Base-by-base conservation (phyloP, 2,329 filamentous ascomycete genomes). In the Penicillium sp. region DNA sequence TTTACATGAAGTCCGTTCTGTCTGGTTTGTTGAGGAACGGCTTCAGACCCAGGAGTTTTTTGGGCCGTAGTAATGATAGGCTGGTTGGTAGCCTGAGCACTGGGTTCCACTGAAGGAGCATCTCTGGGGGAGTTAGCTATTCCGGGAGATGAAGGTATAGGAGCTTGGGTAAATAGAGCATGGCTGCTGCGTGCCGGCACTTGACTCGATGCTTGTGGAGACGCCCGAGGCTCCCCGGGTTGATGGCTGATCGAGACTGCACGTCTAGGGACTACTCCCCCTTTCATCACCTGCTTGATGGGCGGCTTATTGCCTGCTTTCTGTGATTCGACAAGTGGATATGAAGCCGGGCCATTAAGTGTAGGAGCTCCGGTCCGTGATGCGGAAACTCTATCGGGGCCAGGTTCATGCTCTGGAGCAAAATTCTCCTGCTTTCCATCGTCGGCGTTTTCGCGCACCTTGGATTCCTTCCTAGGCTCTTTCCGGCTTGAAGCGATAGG, bases 241-340 rank as follows among this genome's bases (percentile, higher is more conserved):
- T 55, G 57, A 23, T 69, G 58, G 44, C 58, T 67, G 58, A 72
- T 63, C 35, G 72, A 70, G 26, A 71, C 70, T n/a, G 73, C 66
- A 51, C 71, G 67, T 58, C 66, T 67, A 17, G 73, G 65, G 21
- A 62, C 69, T 52, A 35, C 69, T 19, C 67, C 70, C 31, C 64
- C 64, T 56, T 62, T 69, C 23, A 65, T 23, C 29, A 50, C 46
- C 3, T 58, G 44, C 19, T 26, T 38, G 17, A 21, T 26, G 7
- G 51, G 19, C 11, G 52, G 50, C 9, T 56, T 50, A 8, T 62
- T 64, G 17, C 62, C 65, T 6, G 67, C 53, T 60, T 68, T 69
- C n/a, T 67, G 70, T 8, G 68, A 62, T 23, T 71, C 61, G 5
- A 69, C 66, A 11, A 66, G 54, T 8, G 58, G 56, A 2, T 65